Evolutionary conservation across 371 early-diverging fungal species (phyloP).

Genomic region (Rhizopus sp.): DNA sequence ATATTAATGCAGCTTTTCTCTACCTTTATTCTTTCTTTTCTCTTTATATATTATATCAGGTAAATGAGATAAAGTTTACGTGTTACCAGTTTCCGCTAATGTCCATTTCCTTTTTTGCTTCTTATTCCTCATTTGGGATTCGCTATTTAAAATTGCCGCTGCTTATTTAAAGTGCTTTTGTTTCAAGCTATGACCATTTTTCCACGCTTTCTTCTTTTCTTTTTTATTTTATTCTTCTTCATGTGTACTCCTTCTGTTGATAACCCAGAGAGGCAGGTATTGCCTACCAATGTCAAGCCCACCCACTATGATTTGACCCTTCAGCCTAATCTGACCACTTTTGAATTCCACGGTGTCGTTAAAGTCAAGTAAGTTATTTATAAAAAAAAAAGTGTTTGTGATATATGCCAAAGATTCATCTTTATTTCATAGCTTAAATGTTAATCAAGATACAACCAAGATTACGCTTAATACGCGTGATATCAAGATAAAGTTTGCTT

Average conservation of each 20-base stretch:
- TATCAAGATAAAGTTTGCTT: conserved; percentile 53
- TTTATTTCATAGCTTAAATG: conserved; percentile 39
- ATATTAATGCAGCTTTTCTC: not conserved
- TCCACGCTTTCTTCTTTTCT: conserved; percentile 1
- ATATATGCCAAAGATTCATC: not conserved
- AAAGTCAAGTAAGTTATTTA: conserved; percentile 46
- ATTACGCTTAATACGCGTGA: conserved; percentile 68
- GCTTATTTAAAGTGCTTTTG: not conserved
- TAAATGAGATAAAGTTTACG: not conserved
- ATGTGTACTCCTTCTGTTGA: conserved; percentile 26
- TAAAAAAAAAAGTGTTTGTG: not conserved
- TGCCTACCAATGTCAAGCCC: conserved; percentile 76
- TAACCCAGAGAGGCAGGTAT: conserved; percentile 53
- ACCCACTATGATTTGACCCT: conserved; percentile 73
- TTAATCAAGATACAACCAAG: conserved; percentile 62
- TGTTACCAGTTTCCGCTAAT: no score
- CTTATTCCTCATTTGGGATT: conserved; percentile 7
- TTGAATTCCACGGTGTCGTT: conserved; percentile 71
- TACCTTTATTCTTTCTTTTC: not conserved
- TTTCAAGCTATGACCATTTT: not conserved
- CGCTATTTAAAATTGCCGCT: not conserved
- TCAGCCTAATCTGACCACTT: conserved; percentile 64
- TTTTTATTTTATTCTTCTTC: not conserved
- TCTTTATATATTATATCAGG: not conserved
- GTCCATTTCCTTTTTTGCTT: not conserved